phyloP scores from a whole-genome alignment of 1,139 yeast species.

The Schwanniomyces etchellsii region DNA sequence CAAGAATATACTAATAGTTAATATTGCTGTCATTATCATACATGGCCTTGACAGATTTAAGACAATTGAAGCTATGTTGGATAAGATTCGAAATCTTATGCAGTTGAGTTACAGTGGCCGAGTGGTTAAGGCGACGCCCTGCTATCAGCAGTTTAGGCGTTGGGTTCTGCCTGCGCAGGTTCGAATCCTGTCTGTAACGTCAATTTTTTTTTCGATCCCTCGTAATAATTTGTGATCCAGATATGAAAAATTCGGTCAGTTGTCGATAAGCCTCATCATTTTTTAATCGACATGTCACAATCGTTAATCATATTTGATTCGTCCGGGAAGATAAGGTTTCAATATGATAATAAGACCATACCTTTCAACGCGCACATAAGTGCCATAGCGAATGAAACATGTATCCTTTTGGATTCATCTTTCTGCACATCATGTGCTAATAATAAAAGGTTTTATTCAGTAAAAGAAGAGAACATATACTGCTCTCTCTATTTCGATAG shows the following conservation, averaged over 20 bases:
- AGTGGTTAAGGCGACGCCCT: conserved; percentile 89
- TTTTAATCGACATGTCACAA: conserved; percentile 18
- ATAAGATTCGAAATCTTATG: too few relatives aligned
- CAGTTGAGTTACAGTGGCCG: conserved; percentile 60
- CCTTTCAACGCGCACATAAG: conserved; percentile 40
- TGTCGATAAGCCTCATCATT: not conserved
- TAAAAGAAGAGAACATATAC: conserved; percentile 22
- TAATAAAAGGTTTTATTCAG: conserved; percentile 34
- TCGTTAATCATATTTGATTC: conserved; percentile 31
- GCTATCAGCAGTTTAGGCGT: conserved; percentile 62
- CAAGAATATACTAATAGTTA: too few relatives aligned
- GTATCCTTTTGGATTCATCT: conserved; percentile 25
- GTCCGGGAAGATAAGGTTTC: conserved; percentile 35
- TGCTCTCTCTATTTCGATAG: conserved; percentile 38
- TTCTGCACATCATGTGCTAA: conserved; percentile 28
- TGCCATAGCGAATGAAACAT: conserved; percentile 33
- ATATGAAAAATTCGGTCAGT: too few relatives aligned
- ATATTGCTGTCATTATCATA: too few relatives aligned
- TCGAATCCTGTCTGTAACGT: conserved; percentile 87
- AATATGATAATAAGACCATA: conserved; percentile 28
- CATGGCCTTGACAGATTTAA: too few relatives aligned
- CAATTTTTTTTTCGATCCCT: conserved; percentile 24
- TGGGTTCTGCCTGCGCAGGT: conserved; percentile 86
- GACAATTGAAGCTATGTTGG: too few relatives aligned
- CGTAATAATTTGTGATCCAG: too few relatives aligned